Base-by-base conservation (phyloP, 305 asterid genomes). In the Solanum hybrid region DNA sequence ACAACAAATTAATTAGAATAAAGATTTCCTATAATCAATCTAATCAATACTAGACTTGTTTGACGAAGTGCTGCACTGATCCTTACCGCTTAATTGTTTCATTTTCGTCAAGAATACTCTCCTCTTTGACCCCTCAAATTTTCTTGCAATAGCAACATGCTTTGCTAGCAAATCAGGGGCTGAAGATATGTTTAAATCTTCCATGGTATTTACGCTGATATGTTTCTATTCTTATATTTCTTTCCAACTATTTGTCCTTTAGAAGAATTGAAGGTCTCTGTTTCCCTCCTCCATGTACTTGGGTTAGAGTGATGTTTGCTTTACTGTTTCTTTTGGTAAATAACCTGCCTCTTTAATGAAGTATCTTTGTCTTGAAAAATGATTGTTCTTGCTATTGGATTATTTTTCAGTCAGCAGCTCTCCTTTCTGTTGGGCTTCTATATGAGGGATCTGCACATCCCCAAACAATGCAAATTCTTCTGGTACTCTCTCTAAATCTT, bases 391-490 rank as follows among this genome's bases (percentile, higher is more conserved):
- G 40, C 38, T 7, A 36, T 4, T 84, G 87, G 27, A 84, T 84
- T 51, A 14, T 16, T 84, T 84, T 84, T 84, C 95, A 97, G 99
- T 94, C 98, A 34, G 99, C 98, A 78, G 99, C 99, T 87, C 97
- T 97, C 90, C 87, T 97, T 82, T 97, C 99, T 24, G 94, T 96
- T 73, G 99, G 99, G 91, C 96, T 97, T 89, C 96, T 97, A 87
- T 97, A 96, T 17, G 99, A 97, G 93, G 99, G 99, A 92, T 96
- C 99, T 22, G 99, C 97, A 42, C 99, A 97, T 89, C 98, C 97
- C 29, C 99, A 97, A 90, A 96, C 99, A 40, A 97, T 97, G 99
- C 96, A 96, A 88, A 92, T 95, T 94, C 99, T 97, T 94, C 93
- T 97, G 99, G 99, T 97, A 96, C 92, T 84, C 88, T 71, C 27